phyloP scores from a whole-genome alignment of 257 asterid species.

The Capsicum rhomboideum region DNA sequence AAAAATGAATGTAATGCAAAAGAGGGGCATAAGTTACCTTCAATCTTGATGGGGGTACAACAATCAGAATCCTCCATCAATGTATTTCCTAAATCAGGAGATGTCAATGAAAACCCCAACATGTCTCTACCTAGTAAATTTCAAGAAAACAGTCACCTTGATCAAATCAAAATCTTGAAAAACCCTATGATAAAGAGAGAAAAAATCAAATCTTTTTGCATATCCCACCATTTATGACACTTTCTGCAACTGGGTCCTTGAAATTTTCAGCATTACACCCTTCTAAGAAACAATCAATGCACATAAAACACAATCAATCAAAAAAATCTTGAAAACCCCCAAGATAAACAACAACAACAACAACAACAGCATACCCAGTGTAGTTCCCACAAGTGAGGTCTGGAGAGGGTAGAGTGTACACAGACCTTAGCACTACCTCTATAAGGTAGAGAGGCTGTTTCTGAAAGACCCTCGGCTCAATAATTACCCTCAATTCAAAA shows the following conservation, averaged over 20 bases:
- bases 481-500: too few species aligned
- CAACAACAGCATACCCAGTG: too few species aligned
- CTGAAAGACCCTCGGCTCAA: too few species aligned
- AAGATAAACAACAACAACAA: too few species aligned
- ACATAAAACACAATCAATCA: background rate
- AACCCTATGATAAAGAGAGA: background rate
- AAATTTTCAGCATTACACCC: background rate
- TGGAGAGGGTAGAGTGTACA: too few species aligned
- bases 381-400: too few species aligned
- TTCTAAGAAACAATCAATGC: slow-evolving; percentile 1
- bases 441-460: too few species aligned
- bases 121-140: slow-evolving; percentile 39
- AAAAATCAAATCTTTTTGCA: slow-evolving; percentile 4
- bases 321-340: too few species aligned
- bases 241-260: slow-evolving; percentile 5
- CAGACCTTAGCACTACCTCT: too few species aligned
- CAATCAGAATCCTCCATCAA: slow-evolving; percentile 15
- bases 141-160: background rate
- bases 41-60: slow-evolving; percentile 27
- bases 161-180: background rate
- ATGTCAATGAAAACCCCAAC: slow-evolving; percentile 60
- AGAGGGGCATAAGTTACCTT: slow-evolving; percentile 31
- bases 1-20: background rate
- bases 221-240: slow-evolving; percentile 20
- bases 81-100: slow-evolving; percentile 57